Percentiles rank a stretch among this genome's conserved stretches.
These are phyloP conservation scores for Otatea glauca DNA, from an alignment of 176 grass and related monocot genomes.

Conservation along the genomic window DNA sequence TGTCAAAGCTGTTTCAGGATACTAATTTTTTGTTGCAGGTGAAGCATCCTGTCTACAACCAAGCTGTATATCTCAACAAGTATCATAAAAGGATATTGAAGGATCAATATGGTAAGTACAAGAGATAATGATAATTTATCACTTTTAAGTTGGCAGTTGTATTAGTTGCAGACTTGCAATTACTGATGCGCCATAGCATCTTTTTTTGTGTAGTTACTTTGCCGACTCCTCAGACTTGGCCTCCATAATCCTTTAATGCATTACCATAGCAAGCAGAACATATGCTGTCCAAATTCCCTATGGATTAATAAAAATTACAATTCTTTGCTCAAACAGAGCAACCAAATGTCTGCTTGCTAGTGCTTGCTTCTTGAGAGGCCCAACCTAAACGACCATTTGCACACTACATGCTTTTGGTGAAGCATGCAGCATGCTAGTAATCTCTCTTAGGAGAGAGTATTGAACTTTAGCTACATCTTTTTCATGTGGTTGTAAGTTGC, in stretches of 20 bases:
- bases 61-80: conserved; percentile 70
- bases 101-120: conserved; percentile 73
- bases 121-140: background rate
- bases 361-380: conserved; percentile 4
- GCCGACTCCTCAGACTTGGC: conserved; percentile 21
- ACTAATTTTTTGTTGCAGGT: conserved; percentile 52
- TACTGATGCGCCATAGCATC: conserved; percentile 15
- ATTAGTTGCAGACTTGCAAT: conserved; percentile 26
- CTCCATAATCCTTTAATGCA: background rate
- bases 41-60: conserved; percentile 75
- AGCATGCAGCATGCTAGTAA: conserved; percentile 2
- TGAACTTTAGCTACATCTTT: conserved; percentile 12
- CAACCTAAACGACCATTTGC: conserved; percentile 2
- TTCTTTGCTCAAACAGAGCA: conserved; percentile 19
- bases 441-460: conserved; percentile 13
- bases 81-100: conserved; percentile 80
- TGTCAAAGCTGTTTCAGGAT: conserved; percentile 39
- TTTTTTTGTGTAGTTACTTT: conserved; percentile 40
- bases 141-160: conserved; percentile 39
- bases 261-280: conserved; percentile 24
- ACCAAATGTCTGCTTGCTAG: conserved; percentile 33
- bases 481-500: conserved; percentile 24
- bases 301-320: conserved; percentile 6
- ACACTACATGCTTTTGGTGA: conserved; percentile 5
- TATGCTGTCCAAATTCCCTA: conserved; percentile 17